Conservation (phyloP, 1,284 basidiomycete genomes). For the Ustilago loliicola region DNA sequence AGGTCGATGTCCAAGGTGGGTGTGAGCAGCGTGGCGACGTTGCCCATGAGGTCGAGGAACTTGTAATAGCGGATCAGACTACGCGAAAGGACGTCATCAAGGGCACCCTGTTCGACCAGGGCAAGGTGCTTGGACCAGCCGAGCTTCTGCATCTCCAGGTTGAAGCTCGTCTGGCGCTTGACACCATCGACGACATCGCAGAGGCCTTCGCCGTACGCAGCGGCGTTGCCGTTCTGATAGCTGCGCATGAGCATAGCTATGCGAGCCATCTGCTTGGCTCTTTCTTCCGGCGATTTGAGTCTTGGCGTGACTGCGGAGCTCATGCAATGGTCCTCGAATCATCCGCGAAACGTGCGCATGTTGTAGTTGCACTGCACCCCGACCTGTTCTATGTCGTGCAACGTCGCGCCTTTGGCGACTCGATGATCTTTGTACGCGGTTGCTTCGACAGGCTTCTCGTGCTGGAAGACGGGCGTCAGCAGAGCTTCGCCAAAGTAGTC, state of each 20-base stretch:
- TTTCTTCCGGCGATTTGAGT: constrained; percentile 21
- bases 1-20: constrained; percentile 65
- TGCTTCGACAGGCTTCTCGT: constrained; percentile 33
- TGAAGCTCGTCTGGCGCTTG: constrained; percentile 49
- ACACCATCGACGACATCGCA: constrained; percentile 51
- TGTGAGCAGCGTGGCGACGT: constrained; percentile 27
- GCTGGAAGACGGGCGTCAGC: constrained; percentile 34
- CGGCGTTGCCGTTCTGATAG: constrained; percentile 47
- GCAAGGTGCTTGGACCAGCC: constrained; percentile 47
- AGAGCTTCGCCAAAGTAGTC: constrained; percentile 36
- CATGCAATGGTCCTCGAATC: constrained; percentile 34
- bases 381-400: constrained; percentile 29
- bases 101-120: constrained; percentile 27
- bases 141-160: constrained; percentile 44
- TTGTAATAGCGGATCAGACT: constrained; percentile 57
- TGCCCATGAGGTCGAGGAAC: constrained; percentile 45
- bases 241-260: constrained; percentile 38
- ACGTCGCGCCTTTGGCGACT: not conserved
- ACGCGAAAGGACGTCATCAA: constrained; percentile 38
- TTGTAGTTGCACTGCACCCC: constrained; percentile 30
- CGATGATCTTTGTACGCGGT: constrained; percentile 12
- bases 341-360: constrained; percentile 29
- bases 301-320: constrained; percentile 23
- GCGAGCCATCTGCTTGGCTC: constrained; percentile 34
- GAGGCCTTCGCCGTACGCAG: constrained; percentile 45